Percentiles rank a stretch among this genome's conserved stretches.
These are phyloP conservation scores for Orychophragmus violaceus DNA, from an alignment of 345 rosid genomes.

Conservation along the genomic window DNA sequence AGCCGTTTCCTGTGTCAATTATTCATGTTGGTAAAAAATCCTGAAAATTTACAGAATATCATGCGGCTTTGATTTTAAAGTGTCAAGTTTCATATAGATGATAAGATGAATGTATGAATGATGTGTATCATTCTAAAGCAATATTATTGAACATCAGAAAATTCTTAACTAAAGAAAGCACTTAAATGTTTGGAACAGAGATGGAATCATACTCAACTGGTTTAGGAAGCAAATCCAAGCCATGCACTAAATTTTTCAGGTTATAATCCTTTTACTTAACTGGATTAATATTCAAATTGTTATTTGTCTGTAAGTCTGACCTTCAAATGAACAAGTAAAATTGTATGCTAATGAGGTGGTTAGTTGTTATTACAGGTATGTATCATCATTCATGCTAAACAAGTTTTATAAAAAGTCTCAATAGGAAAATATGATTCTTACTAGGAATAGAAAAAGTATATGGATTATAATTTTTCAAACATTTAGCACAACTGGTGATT, in stretches of 20 bases:
- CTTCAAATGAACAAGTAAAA: background rate
- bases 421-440: background rate
- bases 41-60: background rate
- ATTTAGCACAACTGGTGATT: background rate
- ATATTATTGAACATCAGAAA: slow-evolving; percentile 22
- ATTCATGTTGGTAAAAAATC: background rate
- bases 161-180: slow-evolving; percentile 25
- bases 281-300: slow-evolving; percentile 35
- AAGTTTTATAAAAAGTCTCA: background rate
- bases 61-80: slow-evolving; percentile 23
- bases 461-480: slow-evolving; percentile 10
- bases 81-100: slow-evolving; percentile 11
- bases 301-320: background rate
- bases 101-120: slow-evolving; percentile 23
- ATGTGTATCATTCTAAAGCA: slow-evolving; percentile 14
- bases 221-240: slow-evolving; percentile 99
- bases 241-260: slow-evolving; percentile 99
- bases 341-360: slow-evolving; percentile 16
- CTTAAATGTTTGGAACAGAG: slow-evolving; percentile 88
- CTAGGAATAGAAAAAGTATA: background rate
- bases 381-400: background rate
- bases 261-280: slow-evolving; percentile 62
- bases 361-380: slow-evolving; percentile 28
- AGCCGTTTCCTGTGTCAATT: slow-evolving; percentile 14
- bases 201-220: slow-evolving; percentile 76